Base-by-base conservation (phyloP, 306 rosid species). In the Purshia tridentata region DNA sequence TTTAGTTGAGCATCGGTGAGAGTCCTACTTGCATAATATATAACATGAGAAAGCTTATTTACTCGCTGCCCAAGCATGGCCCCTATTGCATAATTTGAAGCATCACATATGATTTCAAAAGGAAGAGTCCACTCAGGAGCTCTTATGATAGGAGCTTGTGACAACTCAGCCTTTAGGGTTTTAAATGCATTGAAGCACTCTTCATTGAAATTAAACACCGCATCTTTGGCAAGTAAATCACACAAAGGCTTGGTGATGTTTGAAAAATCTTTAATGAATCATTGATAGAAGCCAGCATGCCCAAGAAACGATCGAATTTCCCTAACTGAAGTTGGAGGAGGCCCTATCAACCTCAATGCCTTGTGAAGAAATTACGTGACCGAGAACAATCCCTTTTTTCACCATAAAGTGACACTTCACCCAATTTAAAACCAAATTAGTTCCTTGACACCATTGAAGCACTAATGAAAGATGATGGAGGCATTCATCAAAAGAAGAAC, bases 321-420 rank as follows among this genome's bases (percentile, higher is more conserved):
- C 4, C 4, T 44, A 1, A 23, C 1, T 23, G 35, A 44, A 9
- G 47, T 44, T 44, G 9, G 4, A 9, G 47, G 6, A 44, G 6
- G 15, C 12, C 4, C 19, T 66, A 45, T 45, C 41, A 4, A 66
- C 56, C 22, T 46, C 35, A 6, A 45, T 45, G 0, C 53, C 71
- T n/a, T 47, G 45, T 2, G 3, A 0, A 44, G 39, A 66, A 2
- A 66, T 46, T 1, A 19, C 9, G 22, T 66, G 71, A 3, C 54
- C 4, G 6, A 46, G 15, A n/a, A 66, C 40, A 16, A 47, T 44
- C 14, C 39, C 40, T 4, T 66, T 6, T 16, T 45, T 7, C 0
- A 66, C 56, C 56, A 66, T 66, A 19, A 66, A 45, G 16, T 66
- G 7, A 19, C 71, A 63, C 19, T 6, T 63, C 29, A 39, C 68